Evolutionary conservation across 1,284 basidiomycete genomes (phyloP).

Genomic region (Fomitopsis palustris): DNA sequence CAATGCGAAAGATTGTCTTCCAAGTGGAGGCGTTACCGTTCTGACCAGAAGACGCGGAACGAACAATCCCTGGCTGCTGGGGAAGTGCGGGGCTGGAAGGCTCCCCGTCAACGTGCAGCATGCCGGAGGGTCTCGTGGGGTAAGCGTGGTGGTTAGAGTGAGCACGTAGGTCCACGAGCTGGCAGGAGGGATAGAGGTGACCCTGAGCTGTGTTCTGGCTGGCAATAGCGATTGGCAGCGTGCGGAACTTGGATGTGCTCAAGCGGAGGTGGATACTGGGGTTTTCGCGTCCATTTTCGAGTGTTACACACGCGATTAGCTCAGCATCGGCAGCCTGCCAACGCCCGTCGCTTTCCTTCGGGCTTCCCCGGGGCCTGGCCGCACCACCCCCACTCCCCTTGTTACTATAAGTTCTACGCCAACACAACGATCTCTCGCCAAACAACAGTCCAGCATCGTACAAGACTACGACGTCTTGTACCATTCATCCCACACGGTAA

Average conservation of each 20-base stretch:
- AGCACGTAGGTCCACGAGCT: background rate
- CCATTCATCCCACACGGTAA: background rate
- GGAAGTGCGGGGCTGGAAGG: conserved; percentile 20
- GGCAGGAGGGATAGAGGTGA: background rate
- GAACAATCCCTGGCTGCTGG: conserved; percentile 14
- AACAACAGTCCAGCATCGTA: background rate
- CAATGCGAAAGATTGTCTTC: conserved; percentile 62
- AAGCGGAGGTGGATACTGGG: background rate
- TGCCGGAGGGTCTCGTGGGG: background rate
- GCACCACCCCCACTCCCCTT: background rate
- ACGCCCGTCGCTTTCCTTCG: background rate
- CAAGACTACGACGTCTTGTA: background rate
- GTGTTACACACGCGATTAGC: background rate
- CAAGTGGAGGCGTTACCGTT: conserved; percentile 33
- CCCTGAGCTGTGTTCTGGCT: background rate
- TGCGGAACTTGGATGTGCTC: background rate
- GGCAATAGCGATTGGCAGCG: background rate
- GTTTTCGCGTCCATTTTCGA: background rate
- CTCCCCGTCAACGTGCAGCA: conserved; percentile 13
- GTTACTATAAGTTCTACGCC: background rate
- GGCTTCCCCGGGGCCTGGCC: background rate
- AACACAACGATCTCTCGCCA: background rate
- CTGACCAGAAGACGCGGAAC: conserved; percentile 16
- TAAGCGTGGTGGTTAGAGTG: background rate
- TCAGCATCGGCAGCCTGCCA: conserved; percentile 3